These are phyloP conservation scores for Colletotrichum higginsianum DNA, from an alignment of 2,329 filamentous ascomycete genomes.

Conservation along the genomic window DNA sequence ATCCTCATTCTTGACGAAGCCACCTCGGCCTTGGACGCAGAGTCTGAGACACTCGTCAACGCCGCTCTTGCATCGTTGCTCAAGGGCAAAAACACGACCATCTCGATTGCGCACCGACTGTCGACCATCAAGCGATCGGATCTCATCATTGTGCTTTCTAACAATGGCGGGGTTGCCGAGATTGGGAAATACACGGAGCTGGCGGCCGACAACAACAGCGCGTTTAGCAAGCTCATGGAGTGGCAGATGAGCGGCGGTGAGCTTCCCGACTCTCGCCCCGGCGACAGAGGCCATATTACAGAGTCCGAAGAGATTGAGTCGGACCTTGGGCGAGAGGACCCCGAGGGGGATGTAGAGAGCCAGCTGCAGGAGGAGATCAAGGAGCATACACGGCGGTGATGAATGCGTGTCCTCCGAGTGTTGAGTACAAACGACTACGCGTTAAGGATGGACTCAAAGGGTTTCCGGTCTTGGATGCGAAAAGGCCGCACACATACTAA, in stretches of 20 bases:
- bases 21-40: conserved; percentile 94
- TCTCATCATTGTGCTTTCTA: conserved; percentile 90
- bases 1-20: conserved; percentile 97
- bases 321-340: conserved; percentile 58
- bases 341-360: conserved; percentile 43
- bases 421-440: background rate
- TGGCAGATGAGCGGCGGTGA: conserved; percentile 97
- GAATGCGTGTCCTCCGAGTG: background rate
- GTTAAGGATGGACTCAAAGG: background rate
- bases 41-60: conserved; percentile 97
- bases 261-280: conserved; percentile 52
- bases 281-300: conserved; percentile 59
- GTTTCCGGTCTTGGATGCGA: conserved; percentile 30
- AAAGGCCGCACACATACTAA: conserved; percentile 3
- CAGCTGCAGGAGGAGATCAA: conserved; percentile 28
- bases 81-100: conserved; percentile 91
- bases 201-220: conserved; percentile 80
- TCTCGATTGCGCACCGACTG: conserved; percentile 95
- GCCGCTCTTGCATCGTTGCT: conserved; percentile 87
- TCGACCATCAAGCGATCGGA: conserved; percentile 98
- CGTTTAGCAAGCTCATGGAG: conserved; percentile 97
- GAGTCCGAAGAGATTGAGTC: conserved; percentile 68
- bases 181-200: conserved; percentile 87
- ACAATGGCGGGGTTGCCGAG: conserved; percentile 91
- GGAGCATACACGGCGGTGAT: conserved; percentile 36